Conservation (phyloP, 768 basidiomycete genomes). For the Leccinum subgranulosum region DNA sequence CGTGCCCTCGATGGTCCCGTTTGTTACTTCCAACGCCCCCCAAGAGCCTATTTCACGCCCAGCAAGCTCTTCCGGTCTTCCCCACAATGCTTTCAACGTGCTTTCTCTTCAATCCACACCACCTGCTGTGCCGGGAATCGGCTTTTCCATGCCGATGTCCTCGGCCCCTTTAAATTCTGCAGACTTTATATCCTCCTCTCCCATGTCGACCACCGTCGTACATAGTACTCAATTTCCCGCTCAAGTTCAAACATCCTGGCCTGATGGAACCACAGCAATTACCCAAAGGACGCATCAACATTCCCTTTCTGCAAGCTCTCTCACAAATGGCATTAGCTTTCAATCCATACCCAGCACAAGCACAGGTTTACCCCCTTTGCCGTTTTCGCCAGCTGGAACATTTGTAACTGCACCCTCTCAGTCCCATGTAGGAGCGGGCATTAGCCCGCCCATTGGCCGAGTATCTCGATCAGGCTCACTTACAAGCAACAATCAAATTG, state of each 20-base stretch:
- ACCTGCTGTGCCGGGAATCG: conserved; percentile 14
- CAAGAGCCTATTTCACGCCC: conserved; percentile 31
- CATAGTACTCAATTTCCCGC: conserved; percentile 21
- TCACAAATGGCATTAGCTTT: conserved; percentile 25
- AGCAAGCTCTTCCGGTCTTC: conserved; percentile 29
- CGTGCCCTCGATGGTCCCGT: conserved; percentile 26
- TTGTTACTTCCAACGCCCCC: conserved; percentile 27
- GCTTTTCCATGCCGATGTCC: conserved; percentile 19
- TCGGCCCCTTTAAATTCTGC: conserved; percentile 19
- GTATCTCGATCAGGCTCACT: conserved; percentile 60
- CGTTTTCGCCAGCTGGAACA: conserved; percentile 31
- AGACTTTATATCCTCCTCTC: conserved; percentile 24
- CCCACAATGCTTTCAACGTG: conserved; percentile 22
- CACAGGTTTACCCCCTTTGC: conserved; percentile 27
- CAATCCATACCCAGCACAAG: conserved; percentile 33
- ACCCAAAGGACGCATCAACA: conserved; percentile 31
- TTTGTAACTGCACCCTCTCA: conserved; percentile 29
- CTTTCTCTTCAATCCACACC: conserved; percentile 20
- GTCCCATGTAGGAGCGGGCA: conserved; percentile 20
- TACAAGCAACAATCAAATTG: conserved; percentile 41
- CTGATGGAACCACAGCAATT: conserved; percentile 28
- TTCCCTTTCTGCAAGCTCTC: conserved; percentile 29
- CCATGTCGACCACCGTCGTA: conserved; percentile 18
- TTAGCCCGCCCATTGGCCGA: conserved; percentile 43
- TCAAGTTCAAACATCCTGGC: conserved; percentile 27